Percentiles rank a stretch among this genome's conserved stretches.
These are phyloP conservation scores for Mycena epipterygia DNA, from an alignment of 768 basidiomycete species.

Conservation along the genomic window DNA sequence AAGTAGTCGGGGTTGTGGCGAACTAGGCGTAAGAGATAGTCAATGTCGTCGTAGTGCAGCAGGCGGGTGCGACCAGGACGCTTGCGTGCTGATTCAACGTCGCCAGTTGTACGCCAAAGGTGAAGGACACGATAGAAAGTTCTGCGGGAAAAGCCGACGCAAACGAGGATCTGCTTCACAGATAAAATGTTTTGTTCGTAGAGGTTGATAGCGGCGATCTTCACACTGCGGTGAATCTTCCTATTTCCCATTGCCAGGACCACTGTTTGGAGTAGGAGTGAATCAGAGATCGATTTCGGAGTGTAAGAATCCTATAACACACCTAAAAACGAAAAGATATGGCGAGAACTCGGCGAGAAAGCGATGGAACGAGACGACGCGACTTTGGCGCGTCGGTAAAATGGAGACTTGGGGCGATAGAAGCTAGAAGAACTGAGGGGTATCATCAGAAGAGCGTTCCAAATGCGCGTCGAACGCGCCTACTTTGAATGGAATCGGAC, in stretches of 20 bases:
- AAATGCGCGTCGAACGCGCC: too few species aligned
- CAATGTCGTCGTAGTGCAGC: slow-evolving; percentile 36
- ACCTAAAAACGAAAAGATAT: too few species aligned
- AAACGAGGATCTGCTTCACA: slow-evolving; percentile 41
- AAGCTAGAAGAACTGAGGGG: too few species aligned
- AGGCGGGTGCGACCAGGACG: slow-evolving; percentile 1
- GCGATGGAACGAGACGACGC: too few species aligned
- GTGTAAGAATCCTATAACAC: too few species aligned
- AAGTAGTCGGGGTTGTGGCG: slow-evolving; percentile 47
- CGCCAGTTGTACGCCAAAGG: slow-evolving; percentile 45
- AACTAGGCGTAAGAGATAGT: slow-evolving; percentile 38
- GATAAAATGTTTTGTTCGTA: slow-evolving; percentile 34
- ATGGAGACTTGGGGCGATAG: too few species aligned
- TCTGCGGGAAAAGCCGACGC: slow-evolving; percentile 36
- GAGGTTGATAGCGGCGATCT: slow-evolving; percentile 45
- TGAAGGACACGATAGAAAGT: slow-evolving; percentile 42
- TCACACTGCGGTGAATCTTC: slow-evolving; percentile 44
- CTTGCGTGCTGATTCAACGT: slow-evolving; percentile 34
- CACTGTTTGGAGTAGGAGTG: too few species aligned
- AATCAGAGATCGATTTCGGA: too few species aligned
- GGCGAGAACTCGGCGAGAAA: too few species aligned
- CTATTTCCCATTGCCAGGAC: slow-evolving; percentile 41
- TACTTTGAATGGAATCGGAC: too few species aligned
- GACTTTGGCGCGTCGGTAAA: too few species aligned
- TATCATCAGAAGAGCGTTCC: too few species aligned